Base-by-base conservation (phyloP, 2,329 filamentous ascomycete species). In the Aspergillus piperis region DNA sequence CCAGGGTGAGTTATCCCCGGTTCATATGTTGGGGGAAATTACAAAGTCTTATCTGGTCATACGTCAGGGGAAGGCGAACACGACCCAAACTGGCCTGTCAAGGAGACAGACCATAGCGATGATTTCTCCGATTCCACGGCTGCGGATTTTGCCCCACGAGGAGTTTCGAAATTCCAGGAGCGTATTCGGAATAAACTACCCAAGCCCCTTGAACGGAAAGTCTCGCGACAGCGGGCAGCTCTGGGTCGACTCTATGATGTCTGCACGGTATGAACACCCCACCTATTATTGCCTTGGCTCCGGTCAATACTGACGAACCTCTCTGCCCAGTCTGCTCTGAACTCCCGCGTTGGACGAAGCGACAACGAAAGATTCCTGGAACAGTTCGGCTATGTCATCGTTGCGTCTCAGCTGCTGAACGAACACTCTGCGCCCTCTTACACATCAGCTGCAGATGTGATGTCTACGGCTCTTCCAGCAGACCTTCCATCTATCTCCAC, bases 371-470 rank as follows among this genome's bases (percentile, higher is more conserved):
- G 88, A 66, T 96, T 97, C 70, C 83, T 96, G 61, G 93, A 97
- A 77, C 90, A 92, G 72, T 97, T 97, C 71, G 90, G 93, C 64
- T 97, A 97, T 77, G 90, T 91, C 21, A 91, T 97, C 65, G 90
- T 97, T 71, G 92, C 92, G 54, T 97, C 93, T 21, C 92, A 96
- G 73, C 84, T 97, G 13, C 82, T 97, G 42, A 92, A 87, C 70
- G 90, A 86, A 84, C 75, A 78, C 62, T 76, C 72, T 59, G 74
- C 77, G 11, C 74, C 75, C 4, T 77, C 76, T 41, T 77, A 78
- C 64, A 74, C 71, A 8, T 75, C 77, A 25, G 73, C 75, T 19
- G 64, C 71, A 30, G 72, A 74, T 44, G 69, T 76, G 13, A 63
- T 72, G 21, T 70, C 74, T 19, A 70, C 71, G 53, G 68, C 71